phyloP scores from a whole-genome alignment of 2,329 filamentous ascomycete genomes.

The Talaromyces rugulosus region DNA sequence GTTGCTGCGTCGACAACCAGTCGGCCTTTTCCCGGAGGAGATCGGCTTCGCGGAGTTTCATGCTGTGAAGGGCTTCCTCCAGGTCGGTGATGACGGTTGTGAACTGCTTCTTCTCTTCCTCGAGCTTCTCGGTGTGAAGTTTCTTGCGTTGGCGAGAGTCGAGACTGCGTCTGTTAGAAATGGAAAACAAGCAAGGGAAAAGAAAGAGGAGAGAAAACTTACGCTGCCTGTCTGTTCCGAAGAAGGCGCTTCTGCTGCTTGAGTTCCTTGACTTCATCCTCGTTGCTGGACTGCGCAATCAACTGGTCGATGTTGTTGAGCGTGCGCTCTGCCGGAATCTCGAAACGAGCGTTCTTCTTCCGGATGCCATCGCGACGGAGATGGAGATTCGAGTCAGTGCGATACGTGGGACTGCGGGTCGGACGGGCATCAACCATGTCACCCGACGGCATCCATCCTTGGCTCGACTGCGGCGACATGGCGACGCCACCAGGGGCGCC shows the following conservation, averaged over 20 bases:
- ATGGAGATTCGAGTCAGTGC: conserved; percentile 69
- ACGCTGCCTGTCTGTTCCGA: conserved; percentile 95
- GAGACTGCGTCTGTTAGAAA: conserved; percentile 53
- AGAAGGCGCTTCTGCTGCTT: conserved; percentile 97
- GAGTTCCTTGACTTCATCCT: conserved; percentile 93
- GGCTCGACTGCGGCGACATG: conserved; percentile 60
- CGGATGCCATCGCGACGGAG: conserved; percentile 80
- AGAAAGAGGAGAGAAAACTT: conserved; percentile 42
- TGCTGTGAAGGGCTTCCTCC: conserved; percentile 69
- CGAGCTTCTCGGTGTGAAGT: conserved; percentile 92
- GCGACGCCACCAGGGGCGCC: conserved; percentile 46
- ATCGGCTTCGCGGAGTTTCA: conserved; percentile 58
- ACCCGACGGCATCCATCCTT: conserved; percentile 50
- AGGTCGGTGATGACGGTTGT: conserved; percentile 70
- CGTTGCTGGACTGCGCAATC: conserved; percentile 74
- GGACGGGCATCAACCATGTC: conserved; percentile 50
- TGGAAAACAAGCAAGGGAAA: neutral
- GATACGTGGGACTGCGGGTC: conserved; percentile 62
- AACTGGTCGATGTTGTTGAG: conserved; percentile 91
- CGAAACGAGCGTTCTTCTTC: conserved; percentile 98
- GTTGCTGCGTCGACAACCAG: conserved; percentile 68
- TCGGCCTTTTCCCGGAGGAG: conserved; percentile 54
- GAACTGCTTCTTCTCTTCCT: conserved; percentile 94
- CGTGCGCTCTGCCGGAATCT: conserved; percentile 91
- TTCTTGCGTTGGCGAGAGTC: conserved; percentile 98